Percentiles rank a stretch among this genome's conserved stretches.
Conservation (phyloP, 805 yeast species). For the Wickerhamiella nectarea region DNA sequence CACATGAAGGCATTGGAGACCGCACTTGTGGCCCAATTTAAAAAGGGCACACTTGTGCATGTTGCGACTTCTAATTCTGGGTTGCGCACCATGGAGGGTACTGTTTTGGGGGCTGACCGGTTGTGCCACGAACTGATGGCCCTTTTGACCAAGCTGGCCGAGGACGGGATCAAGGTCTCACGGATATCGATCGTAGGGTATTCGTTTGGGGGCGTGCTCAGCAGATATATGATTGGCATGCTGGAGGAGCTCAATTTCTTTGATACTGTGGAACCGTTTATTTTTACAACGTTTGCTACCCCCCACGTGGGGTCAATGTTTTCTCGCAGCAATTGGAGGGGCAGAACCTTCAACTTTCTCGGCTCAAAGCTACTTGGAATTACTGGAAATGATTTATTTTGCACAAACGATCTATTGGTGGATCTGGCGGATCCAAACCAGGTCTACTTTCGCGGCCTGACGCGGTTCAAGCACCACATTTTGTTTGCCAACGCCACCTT, state of each 20-base stretch:
- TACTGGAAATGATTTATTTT: conserved; percentile 65
- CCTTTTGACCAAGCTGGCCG: conserved; percentile 26
- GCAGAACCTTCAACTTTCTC: conserved; percentile 36
- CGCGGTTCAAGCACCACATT: conserved; percentile 41
- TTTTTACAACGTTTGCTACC: conserved; percentile 60
- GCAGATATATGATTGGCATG: conserved; percentile 66
- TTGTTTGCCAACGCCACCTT: conserved; percentile 62
- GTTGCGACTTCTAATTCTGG: conserved; percentile 50
- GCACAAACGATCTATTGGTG: conserved; percentile 34
- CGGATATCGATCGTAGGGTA: conserved; percentile 71
- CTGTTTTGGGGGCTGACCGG: conserved; percentile 46
- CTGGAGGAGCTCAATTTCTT: conserved; percentile 40
- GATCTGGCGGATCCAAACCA: conserved; percentile 39
- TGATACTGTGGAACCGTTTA: conserved; percentile 43
- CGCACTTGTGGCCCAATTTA: conserved; percentile 29
- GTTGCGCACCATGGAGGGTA: conserved; percentile 74
- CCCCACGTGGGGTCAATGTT: conserved; percentile 41
- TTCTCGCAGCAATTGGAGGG: conserved; percentile 17
- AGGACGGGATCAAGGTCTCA: conserved; percentile 31
- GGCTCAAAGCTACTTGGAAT: conserved; percentile 47
- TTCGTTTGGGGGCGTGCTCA: conserved; percentile 77
- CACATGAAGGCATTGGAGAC: conserved; percentile 40
- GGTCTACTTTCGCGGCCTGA: conserved; percentile 41
- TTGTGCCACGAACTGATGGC: conserved; percentile 48
- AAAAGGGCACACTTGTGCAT: conserved; percentile 23